Conservation (phyloP, 345 rosid species). For the Citrus medica region DNA sequence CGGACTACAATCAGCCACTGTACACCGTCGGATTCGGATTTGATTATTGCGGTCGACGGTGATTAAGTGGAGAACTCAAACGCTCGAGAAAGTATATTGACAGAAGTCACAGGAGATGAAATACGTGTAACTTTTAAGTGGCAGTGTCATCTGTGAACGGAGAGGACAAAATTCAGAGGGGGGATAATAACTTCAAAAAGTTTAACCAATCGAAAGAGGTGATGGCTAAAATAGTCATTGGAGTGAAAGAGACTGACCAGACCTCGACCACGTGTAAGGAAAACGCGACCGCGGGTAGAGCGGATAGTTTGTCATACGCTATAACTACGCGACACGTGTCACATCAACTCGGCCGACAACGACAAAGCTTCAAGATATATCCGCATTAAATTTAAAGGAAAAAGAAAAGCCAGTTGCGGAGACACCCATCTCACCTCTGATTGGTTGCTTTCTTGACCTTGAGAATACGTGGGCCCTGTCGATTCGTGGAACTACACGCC, state of each 20-base stretch:
- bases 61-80: background rate
- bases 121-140: background rate
- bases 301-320: conserved; percentile 20
- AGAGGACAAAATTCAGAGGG: background rate
- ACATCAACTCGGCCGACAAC: conserved; percentile 25
- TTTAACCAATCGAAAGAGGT: background rate
- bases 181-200: background rate
- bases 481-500: conserved; percentile 30
- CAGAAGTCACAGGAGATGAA: background rate
- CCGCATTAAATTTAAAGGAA: conserved; percentile 23
- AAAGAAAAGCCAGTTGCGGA: conserved; percentile 26
- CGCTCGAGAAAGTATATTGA: background rate
- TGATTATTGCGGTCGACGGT: background rate
- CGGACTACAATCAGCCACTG: no score
- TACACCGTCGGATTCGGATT: background rate
- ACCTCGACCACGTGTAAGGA: conserved; percentile 20
- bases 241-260: background rate
- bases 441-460: conserved; percentile 53
- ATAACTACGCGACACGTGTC: conserved; percentile 27
- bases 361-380: conserved; percentile 39
- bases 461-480: conserved; percentile 39
- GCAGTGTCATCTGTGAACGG: background rate
- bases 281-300: background rate
- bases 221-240: conserved; percentile 15
- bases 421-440: conserved; percentile 33